Percentiles rank a stretch among this genome's conserved stretches.
phyloP scores from a whole-genome alignment of 1,284 basidiomycete genomes.

The Tilletia horrida region DNA sequence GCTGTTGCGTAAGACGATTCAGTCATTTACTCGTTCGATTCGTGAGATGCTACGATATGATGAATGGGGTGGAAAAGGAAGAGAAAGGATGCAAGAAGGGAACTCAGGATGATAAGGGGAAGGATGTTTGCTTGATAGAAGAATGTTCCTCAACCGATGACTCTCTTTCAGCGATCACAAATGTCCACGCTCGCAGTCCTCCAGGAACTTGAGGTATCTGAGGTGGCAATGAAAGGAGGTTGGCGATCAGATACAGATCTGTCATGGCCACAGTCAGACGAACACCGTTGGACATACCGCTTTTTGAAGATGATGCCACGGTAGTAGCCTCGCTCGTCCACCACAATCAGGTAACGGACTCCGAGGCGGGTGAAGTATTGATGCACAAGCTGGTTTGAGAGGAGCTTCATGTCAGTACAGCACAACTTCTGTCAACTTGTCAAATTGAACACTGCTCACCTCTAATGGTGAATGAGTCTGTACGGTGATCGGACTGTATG shows the following conservation, averaged over 20 bases:
- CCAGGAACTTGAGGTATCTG: conserved; percentile 16
- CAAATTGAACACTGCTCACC: conserved; percentile 20
- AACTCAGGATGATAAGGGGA: too few relatives aligned
- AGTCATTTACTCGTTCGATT: too few relatives aligned
- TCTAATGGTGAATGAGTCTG: conserved; percentile 79
- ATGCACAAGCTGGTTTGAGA: conserved; percentile 64
- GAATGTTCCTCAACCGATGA: background rate
- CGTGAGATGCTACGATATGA: too few relatives aligned
- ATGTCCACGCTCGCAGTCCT: conserved; percentile 17
- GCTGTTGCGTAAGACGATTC: too few relatives aligned
- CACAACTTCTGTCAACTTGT: background rate
- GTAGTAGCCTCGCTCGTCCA: conserved; percentile 76
- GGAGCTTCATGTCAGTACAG: background rate
- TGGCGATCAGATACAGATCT: too few relatives aligned
- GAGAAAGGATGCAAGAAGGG: too few relatives aligned
- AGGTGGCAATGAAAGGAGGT: too few relatives aligned
- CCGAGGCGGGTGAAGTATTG: conserved; percentile 58
- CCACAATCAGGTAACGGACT: conserved; percentile 62
- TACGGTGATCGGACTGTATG: conserved; percentile 70
- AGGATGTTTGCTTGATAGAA: background rate
- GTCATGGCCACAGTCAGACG: too few relatives aligned
- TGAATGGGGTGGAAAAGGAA: too few relatives aligned
- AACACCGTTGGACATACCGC: conserved; percentile 59
- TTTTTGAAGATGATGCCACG: conserved; percentile 90
- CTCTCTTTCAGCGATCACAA: background rate